Conservation (phyloP, 2,329 filamentous ascomycete species). For the Remersonia thermophila region DNA sequence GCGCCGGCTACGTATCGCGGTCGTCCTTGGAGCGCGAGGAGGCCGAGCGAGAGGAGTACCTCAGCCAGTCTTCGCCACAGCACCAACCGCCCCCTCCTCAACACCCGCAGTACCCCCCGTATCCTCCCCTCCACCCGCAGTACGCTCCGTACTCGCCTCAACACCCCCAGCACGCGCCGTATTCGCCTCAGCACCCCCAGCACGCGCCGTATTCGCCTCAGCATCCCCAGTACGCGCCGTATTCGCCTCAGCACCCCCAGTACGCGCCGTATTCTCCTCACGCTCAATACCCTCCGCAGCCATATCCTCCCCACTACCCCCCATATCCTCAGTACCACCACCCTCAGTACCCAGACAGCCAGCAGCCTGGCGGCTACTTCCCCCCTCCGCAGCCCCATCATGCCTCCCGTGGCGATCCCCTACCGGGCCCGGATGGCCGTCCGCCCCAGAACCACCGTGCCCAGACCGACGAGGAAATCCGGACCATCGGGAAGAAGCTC, state of each 20-base stretch:
- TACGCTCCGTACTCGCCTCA: slow-evolving; percentile 1
- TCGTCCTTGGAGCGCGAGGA: slow-evolving; percentile 10
- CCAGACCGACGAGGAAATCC: slow-evolving; percentile 45
- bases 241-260: slow-evolving; percentile 7
- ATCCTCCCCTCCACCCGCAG: slow-evolving; percentile 9
- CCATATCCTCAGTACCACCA: slow-evolving; percentile 3
- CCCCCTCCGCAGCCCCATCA: slow-evolving; percentile 4
- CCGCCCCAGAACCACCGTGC: slow-evolving; percentile 20
- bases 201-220: slow-evolving; percentile 8
- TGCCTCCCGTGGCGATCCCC: slow-evolving; percentile 4
- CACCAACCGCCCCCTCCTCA: slow-evolving; percentile 5
- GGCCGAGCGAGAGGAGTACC: background rate
- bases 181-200: background rate
- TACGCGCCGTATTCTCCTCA: slow-evolving; percentile 7
- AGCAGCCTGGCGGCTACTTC: background rate
- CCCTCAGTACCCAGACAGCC: slow-evolving; percentile 1
- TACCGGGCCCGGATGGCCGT: slow-evolving; percentile 16
- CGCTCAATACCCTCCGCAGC: background rate
- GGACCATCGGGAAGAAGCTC: slow-evolving; percentile 42
- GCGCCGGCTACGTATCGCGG: slow-evolving; percentile 31
- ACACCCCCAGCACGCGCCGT: background rate
- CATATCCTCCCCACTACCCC: background rate
- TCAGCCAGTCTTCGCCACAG: slow-evolving; percentile 4
- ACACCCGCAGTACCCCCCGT: slow-evolving; percentile 8
- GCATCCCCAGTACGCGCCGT: slow-evolving; percentile 1